Base-by-base conservation (phyloP, 139 green algal species). In the Micractinium conductrix region DNA sequence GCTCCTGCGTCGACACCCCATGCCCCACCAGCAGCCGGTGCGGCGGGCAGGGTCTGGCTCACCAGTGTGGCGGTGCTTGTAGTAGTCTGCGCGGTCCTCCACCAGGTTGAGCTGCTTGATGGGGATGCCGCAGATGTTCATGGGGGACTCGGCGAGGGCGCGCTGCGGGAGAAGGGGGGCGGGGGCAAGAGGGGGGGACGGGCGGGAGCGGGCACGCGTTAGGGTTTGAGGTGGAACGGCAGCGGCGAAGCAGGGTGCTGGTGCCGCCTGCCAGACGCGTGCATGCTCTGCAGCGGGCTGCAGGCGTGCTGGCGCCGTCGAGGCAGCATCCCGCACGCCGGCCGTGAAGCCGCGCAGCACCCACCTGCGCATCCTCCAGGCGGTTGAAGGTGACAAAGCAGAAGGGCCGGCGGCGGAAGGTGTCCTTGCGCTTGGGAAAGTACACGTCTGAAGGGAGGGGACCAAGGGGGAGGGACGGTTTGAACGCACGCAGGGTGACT, bases 121-220 rank as follows among this genome's bases (percentile, higher is more conserved):
- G 68, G 86, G 82, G 50, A 88, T 86, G 35, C 86, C 86, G 78
- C 86, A 90, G 38, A 90, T 90, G 85, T 87, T 88, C 45, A 88
- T 63, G 45, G 86, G 86, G 75, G 65, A 83, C 80, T 88, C 86
- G 6, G 74, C 65, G 30, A 90, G 30, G 3, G 86, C 86, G 37
- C 65, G 68, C 74, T 88, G 53, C n/a, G n/a, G n/a, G n/a, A n/a
- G n/a, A n/a, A n/a, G n/a, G n/a, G n/a, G n/a, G n/a, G n/a, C n/a
- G n/a, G n/a, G n/a, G n/a, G n/a, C n/a, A n/a, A n/a, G n/a, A n/a
- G n/a, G n/a, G n/a, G n/a, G n/a, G n/a, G n/a, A n/a, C n/a, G n/a
- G n/a, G n/a, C n/a, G n/a, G n/a, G n/a, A n/a, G n/a, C n/a, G n/a
- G n/a, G n/a, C n/a, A n/a, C n/a, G n/a, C n/a, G n/a, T n/a, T n/a